Base-by-base conservation (phyloP, 352 stramenopile species). In the Aphanomyces cochlioides region DNA sequence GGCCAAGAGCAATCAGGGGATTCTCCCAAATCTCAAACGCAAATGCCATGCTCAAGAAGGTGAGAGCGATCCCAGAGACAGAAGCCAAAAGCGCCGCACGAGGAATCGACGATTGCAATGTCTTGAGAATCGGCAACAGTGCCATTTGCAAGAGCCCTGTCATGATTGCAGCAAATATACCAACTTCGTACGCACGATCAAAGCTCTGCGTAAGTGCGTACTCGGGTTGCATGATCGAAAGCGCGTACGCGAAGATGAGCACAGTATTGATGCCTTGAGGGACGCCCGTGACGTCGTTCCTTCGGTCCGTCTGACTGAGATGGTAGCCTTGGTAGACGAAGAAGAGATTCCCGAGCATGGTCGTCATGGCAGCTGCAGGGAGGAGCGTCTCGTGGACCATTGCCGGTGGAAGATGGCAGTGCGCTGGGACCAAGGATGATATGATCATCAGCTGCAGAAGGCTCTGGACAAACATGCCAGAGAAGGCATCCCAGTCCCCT, bases 21-120 rank as follows among this genome's bases (percentile, higher is more conserved):
- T 81, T 79, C 21, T 78, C 67, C 71, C 77, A 83, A 38, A 83
- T 75, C 73, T 83, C 64, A 38, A 81, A 78, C 10, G 78, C 75
- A 57, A 83, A 83, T 7, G 69, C 75, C 78, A 83, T 83, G 4
- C 75, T 75, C 17, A 83, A 69, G 21, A 79, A 81, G 15, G 75
- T 77, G 4, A 83, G 73, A 5, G 74, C 72, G 37, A 81, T 73
- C 15, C 78, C 78, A 0, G 78, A 77, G 7, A 83, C 75, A n/a
- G 78, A 78, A 13, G 78, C 66, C 4, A 81, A 70, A 53, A 83
- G 64, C 41, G 78, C 78, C 0, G 78, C 78, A 3, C 72, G 66
- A 12, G 78, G 78, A 5, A 83, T 78, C 37, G 60, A 69, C 12
- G 66, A 57, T 7, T 73, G 72, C 54, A 83, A 76, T 3, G 76